Conservation (phyloP, 257 asterid species). For the Capsicum chinense region DNA sequence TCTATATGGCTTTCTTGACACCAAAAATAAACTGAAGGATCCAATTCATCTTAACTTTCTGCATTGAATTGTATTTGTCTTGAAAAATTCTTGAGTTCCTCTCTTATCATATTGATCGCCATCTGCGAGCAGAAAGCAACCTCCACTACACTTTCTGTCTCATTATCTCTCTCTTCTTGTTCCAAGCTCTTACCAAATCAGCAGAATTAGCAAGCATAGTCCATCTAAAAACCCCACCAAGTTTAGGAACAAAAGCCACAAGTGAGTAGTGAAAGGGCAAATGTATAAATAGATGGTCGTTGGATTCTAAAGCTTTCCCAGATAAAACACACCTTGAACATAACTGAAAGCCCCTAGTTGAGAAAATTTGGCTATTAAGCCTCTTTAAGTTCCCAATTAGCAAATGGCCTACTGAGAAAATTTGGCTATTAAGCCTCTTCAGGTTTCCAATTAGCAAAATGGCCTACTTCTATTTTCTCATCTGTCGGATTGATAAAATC, state of each 20-base stretch:
- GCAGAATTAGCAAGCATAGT: background rate
- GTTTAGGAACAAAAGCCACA: conserved; percentile 1
- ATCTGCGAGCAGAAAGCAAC: background rate
- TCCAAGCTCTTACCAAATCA: background rate
- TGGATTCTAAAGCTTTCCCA: conserved; percentile 18
- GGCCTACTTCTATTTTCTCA: too few relatives aligned
- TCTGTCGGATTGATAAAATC: too few relatives aligned
- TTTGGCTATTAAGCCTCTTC: too few relatives aligned
- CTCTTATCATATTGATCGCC: background rate
- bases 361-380: too few relatives aligned
- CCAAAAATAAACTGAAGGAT: background rate
- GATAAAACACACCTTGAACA: conserved; percentile 9
- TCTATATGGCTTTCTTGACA: background rate
- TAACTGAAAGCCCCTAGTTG: background rate
- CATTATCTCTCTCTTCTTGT: background rate
- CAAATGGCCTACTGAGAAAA: too few relatives aligned
- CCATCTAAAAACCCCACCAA: background rate
- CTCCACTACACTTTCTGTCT: background rate
- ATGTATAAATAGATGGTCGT: background rate
- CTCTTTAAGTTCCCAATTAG: too few relatives aligned
- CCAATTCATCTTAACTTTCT: background rate
- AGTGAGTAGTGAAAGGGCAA: background rate
- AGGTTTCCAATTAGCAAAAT: too few relatives aligned
- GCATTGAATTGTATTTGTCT: conserved; percentile 4
- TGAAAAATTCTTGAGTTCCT: background rate